phyloP scores from a whole-genome alignment of 768 basidiomycete species.

The Suillus spraguei region DNA sequence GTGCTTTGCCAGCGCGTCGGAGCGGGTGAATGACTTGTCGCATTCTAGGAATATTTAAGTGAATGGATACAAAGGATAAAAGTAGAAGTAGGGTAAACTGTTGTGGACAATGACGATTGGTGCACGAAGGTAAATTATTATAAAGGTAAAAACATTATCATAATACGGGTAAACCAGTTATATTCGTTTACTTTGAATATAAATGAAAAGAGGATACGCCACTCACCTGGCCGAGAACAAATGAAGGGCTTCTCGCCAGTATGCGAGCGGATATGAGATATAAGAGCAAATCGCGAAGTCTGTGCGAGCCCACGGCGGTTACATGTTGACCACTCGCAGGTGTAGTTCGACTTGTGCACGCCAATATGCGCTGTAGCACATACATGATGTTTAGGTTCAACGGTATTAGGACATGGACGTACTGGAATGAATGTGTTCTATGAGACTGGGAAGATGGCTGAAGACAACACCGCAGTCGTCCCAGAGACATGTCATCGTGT shows the following conservation, averaged over 20 bases:
- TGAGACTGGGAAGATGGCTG: slow-evolving; percentile 70
- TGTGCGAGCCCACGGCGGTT: slow-evolving; percentile 78
- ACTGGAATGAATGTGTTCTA: slow-evolving; percentile 86
- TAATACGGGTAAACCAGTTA: not conserved
- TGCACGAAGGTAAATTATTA: not conserved
- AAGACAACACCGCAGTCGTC: slow-evolving; percentile 78
- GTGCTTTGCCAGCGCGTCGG: slow-evolving; percentile 92
- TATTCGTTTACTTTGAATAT: slow-evolving; percentile 11
- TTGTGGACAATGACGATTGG: not conserved
- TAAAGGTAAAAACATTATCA: not conserved
- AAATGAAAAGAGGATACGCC: not conserved
- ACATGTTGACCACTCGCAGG: slow-evolving; percentile 90
- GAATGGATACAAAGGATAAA: not conserved
- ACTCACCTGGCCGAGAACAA: slow-evolving; percentile 76
- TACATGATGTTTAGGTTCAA: not conserved
- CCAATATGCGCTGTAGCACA: slow-evolving; percentile 70
- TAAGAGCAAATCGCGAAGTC: slow-evolving; percentile 86
- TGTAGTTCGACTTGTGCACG: slow-evolving; percentile 80
- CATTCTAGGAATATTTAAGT: slow-evolving; percentile 59
- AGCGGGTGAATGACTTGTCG: slow-evolving; percentile 93
- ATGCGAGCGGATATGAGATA: slow-evolving; percentile 89
- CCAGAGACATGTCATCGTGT: slow-evolving; percentile 82
- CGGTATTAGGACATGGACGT: slow-evolving; percentile 27
- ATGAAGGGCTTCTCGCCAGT: slow-evolving; percentile 94
- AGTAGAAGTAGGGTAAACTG: not conserved